Evolutionary conservation across 768 basidiomycete species (phyloP).

Genomic region (Tubosaeta sp.): DNA sequence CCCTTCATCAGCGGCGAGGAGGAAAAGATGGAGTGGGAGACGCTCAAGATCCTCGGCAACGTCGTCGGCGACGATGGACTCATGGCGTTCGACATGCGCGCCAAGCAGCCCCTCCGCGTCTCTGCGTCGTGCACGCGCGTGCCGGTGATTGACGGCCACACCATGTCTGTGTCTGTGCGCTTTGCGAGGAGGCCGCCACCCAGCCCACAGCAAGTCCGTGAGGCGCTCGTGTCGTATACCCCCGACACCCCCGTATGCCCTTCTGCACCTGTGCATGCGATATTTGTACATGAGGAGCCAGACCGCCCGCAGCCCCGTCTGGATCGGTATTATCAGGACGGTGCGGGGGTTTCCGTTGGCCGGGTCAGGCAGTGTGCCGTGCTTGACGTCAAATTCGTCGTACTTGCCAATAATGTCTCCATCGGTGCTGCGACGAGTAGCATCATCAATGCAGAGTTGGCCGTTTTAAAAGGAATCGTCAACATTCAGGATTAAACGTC

Average conservation of each 20-base stretch:
- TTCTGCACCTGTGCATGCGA: conserved; percentile 77
- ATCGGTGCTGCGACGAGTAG: conserved; percentile 96
- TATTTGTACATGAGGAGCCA: conserved; percentile 87
- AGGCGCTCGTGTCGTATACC: conserved; percentile 70
- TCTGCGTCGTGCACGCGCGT: conserved; percentile 95
- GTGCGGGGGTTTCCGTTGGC: conserved; percentile 88
- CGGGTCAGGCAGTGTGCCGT: conserved; percentile 88
- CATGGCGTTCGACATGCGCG: conserved; percentile 81
- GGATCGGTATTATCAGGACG: conserved; percentile 85
- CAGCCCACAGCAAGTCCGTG: conserved; percentile 79
- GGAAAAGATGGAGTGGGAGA: conserved; percentile 99
- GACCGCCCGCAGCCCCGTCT: conserved; percentile 94
- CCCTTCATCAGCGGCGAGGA: conserved; percentile 93
- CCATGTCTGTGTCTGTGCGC: conserved; percentile 81
- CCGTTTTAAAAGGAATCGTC: conserved; percentile 68
- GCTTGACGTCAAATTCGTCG: conserved; percentile 93
- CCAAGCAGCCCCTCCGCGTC: conserved; percentile 73
- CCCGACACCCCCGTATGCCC: conserved; percentile 80
- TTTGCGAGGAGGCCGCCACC: conserved; percentile 81
- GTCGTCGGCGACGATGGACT: conserved; percentile 51
- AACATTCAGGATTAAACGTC: background rate
- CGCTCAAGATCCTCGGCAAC: conserved; percentile 92
- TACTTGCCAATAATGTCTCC: conserved; percentile 88
- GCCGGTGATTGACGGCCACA: conserved; percentile 93
- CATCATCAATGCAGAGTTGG: conserved; percentile 96